These are phyloP conservation scores for Leptographium lundbergii DNA, from an alignment of 2,329 filamentous ascomycete genomes.

Conservation along the genomic window DNA sequence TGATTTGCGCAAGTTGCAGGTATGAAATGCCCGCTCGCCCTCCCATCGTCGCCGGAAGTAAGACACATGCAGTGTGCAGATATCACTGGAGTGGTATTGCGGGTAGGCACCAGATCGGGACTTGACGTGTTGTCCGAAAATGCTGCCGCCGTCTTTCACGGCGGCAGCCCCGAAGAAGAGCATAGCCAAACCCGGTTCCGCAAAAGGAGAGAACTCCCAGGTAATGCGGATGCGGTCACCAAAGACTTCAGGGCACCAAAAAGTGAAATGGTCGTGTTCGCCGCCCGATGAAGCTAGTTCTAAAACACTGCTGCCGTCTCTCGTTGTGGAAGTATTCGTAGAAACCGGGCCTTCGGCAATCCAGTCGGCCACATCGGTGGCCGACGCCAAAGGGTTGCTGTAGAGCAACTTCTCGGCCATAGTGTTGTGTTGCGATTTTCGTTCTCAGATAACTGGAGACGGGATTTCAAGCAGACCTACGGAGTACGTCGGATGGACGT, in stretches of 20 bases:
- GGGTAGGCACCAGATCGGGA: neutral
- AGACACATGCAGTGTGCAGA: constrained; percentile 1
- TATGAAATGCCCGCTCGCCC: neutral
- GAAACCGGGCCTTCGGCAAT: neutral
- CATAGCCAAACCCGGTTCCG: neutral
- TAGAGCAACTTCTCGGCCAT: neutral
- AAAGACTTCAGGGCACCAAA: neutral
- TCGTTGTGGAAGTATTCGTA: neutral
- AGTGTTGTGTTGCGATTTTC: no score
- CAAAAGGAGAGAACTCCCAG: constrained; percentile 1
- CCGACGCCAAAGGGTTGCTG: neutral
- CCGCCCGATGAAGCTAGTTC: neutral
- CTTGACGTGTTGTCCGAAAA: neutral
- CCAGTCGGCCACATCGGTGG: constrained; percentile 1
- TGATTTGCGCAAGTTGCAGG: constrained; percentile 1
- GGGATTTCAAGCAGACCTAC: no score
- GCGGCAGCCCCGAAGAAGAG: neutral
- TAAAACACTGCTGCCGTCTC: neutral
- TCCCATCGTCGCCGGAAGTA: constrained; percentile 1
- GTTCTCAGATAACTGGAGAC: no score
- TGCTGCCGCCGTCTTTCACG: neutral
- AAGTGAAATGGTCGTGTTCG: neutral
- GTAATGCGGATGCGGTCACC: constrained; percentile 1
- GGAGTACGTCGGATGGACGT: no score
- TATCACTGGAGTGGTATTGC: constrained; percentile 1